Conservation (phyloP, 805 yeast genomes). For the Tetrapisispora fleetii region DNA sequence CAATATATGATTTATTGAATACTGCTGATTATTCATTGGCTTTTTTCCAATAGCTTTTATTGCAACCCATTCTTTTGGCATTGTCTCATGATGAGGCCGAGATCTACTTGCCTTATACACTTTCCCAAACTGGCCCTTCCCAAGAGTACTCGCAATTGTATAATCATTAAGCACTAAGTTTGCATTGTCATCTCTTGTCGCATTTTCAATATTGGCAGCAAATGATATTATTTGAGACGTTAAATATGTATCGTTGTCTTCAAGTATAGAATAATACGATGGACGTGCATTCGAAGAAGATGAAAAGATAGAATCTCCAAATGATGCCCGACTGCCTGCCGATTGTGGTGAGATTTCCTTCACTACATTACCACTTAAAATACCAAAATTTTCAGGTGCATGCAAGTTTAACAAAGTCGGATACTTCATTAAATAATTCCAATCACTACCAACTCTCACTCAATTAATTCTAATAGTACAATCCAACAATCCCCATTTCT, state of each 20-base stretch:
- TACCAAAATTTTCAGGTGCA: background rate
- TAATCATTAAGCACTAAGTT: slow-evolving; percentile 10
- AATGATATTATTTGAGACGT: slow-evolving; percentile 6
- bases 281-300: slow-evolving; percentile 3
- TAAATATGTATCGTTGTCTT: slow-evolving; percentile 7
- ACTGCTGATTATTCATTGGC: slow-evolving; percentile 18
- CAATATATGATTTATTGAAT: slow-evolving; percentile 25
- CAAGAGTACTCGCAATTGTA: slow-evolving; percentile 14
- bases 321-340: background rate
- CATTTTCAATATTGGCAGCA: slow-evolving; percentile 3
- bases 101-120: slow-evolving; percentile 18
- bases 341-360: background rate
- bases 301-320: background rate
- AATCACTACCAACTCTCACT: too few species aligned
- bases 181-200: slow-evolving; percentile 1
- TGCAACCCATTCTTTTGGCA: slow-evolving; percentile 14
- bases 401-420: background rate
- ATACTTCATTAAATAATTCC: background rate
- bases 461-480: too few species aligned
- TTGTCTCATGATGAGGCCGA: background rate
- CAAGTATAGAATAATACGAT: slow-evolving; percentile 14
- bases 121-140: slow-evolving; percentile 27
- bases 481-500: too few species aligned
- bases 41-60: slow-evolving; percentile 24
- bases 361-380: background rate